Evolutionary conservation across 192 early-diverging fungal genomes (phyloP), one percentile per base, ranked within the genome.

Genomic region (Thoreauomyces humboldtii): DNA sequence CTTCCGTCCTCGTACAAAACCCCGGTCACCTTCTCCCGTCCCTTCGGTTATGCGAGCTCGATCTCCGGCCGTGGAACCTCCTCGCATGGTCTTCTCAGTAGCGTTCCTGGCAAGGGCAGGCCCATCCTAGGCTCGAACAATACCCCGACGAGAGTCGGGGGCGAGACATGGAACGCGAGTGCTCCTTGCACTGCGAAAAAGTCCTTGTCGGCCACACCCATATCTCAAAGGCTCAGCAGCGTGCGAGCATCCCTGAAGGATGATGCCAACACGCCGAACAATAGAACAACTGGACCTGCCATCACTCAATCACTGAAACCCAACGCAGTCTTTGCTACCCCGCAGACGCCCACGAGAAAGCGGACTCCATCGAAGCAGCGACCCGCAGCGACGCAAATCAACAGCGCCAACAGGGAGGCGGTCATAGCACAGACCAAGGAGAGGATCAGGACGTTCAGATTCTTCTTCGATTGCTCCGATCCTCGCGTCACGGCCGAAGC

Each of bases 401-500:
- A 11, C 0, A 48, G 6, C 0, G 33, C 33, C 14, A 34, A 52
- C 15, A 50, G 32, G 7, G 48, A 22, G 15, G 54, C 45, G 1
- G 24, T 41, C 14, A 25, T 66, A 24, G 64, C 54, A 6, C 54
- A 55, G 21, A 38, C 38, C 36, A 55, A 35, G 19, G 7, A 14
- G 27, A 56, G 31, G 28, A 42, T 66, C 52, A 66, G 44, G 28
- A 44, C 36, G 7, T 66, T 12, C 29, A 15, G 54, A 45, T 66
- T 66, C 37, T 66, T 57, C 37, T 66, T 66, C 35, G 51, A 63
- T 25, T 63, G 46, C 33, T 11, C 17, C 24, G 61, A 63, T 31
- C 17, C n/a, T 4, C 29, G n/a, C 34, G n/a, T 36, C 5, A 36
- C 17, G 9, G 48, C 17, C 2, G 28, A 48, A 12, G 19, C 24